Conservation (phyloP, 768 basidiomycete genomes). For the Pleurotus sapidus region DNA sequence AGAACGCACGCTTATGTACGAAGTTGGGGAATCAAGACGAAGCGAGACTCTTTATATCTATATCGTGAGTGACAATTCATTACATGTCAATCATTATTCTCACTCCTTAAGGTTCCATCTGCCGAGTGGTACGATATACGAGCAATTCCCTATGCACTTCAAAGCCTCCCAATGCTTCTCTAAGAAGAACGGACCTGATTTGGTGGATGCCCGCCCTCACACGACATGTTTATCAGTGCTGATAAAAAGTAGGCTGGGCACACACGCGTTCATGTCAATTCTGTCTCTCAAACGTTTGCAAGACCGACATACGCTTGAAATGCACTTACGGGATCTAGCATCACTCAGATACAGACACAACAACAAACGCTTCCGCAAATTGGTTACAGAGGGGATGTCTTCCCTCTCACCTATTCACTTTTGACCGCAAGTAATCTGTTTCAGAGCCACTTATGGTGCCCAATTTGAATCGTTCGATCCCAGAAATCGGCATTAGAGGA, state of each 20-base stretch:
- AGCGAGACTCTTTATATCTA: slow-evolving; percentile 48
- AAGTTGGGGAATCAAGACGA: slow-evolving; percentile 48
- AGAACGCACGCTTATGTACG: slow-evolving; percentile 84
- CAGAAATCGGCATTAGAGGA: no score
- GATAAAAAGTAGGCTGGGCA: slow-evolving; percentile 60
- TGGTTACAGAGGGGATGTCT: slow-evolving; percentile 45
- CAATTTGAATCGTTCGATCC: no score
- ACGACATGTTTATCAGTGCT: no score
- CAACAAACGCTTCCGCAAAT: slow-evolving; percentile 38
- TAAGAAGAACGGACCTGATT: slow-evolving; percentile 43
- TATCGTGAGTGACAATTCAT: slow-evolving; percentile 37
- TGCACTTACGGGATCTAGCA: slow-evolving; percentile 48
- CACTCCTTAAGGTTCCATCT: slow-evolving; percentile 51
- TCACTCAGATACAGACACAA: slow-evolving; percentile 41
- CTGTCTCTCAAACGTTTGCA: slow-evolving; percentile 49
- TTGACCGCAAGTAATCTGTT: background rate
- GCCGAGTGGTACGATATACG: slow-evolving; percentile 56
- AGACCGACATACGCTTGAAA: slow-evolving; percentile 45
- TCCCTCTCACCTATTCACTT: slow-evolving; percentile 20
- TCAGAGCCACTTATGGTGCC: background rate
- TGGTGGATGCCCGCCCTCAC: slow-evolving; percentile 46
- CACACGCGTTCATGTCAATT: slow-evolving; percentile 72
- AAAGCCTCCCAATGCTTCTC: slow-evolving; percentile 42
- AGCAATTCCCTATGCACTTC: slow-evolving; percentile 48
- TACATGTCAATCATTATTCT: background rate